These are phyloP conservation scores for Phytophthora tentaculata DNA, from an alignment of 352 stramenopile genomes.

Conservation along the genomic window DNA sequence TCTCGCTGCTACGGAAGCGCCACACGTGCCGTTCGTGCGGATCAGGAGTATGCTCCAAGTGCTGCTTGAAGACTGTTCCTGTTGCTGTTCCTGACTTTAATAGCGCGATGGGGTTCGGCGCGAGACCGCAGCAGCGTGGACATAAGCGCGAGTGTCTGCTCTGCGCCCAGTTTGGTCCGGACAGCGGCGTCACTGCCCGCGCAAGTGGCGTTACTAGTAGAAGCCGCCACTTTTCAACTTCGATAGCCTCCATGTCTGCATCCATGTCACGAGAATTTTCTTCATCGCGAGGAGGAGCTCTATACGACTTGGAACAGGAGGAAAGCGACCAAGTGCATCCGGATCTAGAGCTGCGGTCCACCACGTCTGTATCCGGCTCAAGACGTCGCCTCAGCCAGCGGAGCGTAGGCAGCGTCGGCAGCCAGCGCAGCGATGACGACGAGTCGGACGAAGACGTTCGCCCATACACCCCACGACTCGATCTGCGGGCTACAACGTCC, in stretches of 20 bases:
- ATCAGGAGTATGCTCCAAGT: slow-evolving; percentile 63
- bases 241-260: slow-evolving; percentile 35
- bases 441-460: slow-evolving; percentile 30
- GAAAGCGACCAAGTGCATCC: slow-evolving; percentile 27
- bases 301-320: slow-evolving; percentile 40
- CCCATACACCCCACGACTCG: slow-evolving; percentile 17
- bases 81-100: neutral
- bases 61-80: slow-evolving; percentile 41
- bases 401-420: slow-evolving; percentile 31
- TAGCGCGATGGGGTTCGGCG: slow-evolving; percentile 11
- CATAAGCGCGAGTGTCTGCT: slow-evolving; percentile 59
- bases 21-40: slow-evolving; percentile 61
- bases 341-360: slow-evolving; percentile 35
- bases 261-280: slow-evolving; percentile 25
- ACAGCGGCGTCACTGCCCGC: slow-evolving; percentile 17
- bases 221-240: slow-evolving; percentile 27
- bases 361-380: slow-evolving; percentile 27
- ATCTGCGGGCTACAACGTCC: slow-evolving; percentile 29
- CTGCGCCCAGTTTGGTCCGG: slow-evolving; percentile 61
- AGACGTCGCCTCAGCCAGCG: slow-evolving; percentile 31
- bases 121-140: slow-evolving; percentile 19
- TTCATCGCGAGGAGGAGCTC: slow-evolving; percentile 13
- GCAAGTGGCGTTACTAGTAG: slow-evolving; percentile 15
- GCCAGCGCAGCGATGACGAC: slow-evolving; percentile 31
- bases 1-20: slow-evolving; percentile 71